These are phyloP conservation scores for Omphalotus guepiniiformis DNA, from an alignment of 768 basidiomycete genomes.

Conservation along the genomic window DNA sequence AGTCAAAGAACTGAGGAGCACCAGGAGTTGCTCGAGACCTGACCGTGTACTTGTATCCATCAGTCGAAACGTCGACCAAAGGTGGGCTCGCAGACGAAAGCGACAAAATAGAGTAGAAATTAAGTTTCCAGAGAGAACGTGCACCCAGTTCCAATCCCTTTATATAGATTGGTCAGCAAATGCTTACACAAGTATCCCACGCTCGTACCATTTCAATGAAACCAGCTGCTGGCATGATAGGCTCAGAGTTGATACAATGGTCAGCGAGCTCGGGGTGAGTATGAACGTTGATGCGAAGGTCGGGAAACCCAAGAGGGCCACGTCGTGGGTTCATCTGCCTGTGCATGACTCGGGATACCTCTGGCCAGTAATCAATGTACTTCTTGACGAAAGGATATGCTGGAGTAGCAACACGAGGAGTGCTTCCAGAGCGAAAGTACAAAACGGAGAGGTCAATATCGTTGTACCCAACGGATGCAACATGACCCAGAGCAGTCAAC, in stretches of 20 bases:
- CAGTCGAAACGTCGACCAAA: too few species aligned
- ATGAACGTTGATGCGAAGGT: slow-evolving; percentile 18
- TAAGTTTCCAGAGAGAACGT: too few species aligned
- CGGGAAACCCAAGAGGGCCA: background rate
- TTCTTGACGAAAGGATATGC: slow-evolving; percentile 30
- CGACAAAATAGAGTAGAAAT: too few species aligned
- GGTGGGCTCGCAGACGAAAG: too few species aligned
- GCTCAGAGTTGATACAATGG: slow-evolving; percentile 34
- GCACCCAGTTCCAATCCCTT: too few species aligned
- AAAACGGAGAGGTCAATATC: slow-evolving; percentile 27
- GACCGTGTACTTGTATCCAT: too few species aligned
- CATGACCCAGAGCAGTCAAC: slow-evolving; percentile 24
- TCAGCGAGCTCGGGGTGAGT: slow-evolving; percentile 31
- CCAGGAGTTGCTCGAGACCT: too few species aligned
- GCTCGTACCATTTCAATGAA: slow-evolving; percentile 28
- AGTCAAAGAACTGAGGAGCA: too few species aligned
- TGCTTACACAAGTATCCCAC: too few species aligned
- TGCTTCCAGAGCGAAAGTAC: too few species aligned
- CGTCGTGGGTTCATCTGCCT: background rate
- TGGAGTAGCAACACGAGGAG: slow-evolving; percentile 17
- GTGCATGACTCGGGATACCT: slow-evolving; percentile 4
- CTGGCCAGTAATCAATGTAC: slow-evolving; percentile 16
- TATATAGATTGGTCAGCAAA: too few species aligned
- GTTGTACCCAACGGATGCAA: slow-evolving; percentile 26
- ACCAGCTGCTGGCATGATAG: slow-evolving; percentile 36